Conservation (phyloP, 305 asterid species). For the Plantago rigida region DNA sequence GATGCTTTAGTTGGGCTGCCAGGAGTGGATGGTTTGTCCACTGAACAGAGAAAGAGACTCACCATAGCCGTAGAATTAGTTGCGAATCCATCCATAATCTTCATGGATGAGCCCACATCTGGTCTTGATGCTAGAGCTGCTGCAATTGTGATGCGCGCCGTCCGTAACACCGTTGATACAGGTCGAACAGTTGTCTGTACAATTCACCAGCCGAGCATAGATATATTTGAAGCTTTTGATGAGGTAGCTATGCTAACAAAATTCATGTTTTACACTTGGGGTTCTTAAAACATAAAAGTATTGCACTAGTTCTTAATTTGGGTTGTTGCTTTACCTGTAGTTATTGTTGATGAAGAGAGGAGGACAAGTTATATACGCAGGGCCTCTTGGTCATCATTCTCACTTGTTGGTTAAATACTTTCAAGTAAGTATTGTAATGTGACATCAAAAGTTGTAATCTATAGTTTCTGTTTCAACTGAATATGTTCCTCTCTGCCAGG, state of each 20-base stretch:
- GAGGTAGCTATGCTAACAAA: slow-evolving; percentile 27
- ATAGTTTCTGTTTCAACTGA: neutral
- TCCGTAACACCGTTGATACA: slow-evolving; percentile 40
- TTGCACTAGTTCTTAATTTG: neutral
- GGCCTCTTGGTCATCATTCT: slow-evolving; percentile 43
- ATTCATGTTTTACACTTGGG: no score
- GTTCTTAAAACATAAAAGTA: no score
- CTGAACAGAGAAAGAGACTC: slow-evolving; percentile 44
- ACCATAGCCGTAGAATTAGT: slow-evolving; percentile 44
- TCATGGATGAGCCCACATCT: slow-evolving; percentile 52
- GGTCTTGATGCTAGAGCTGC: slow-evolving; percentile 53
- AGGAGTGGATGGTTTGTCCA: slow-evolving; percentile 44
- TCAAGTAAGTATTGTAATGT: slow-evolving; percentile 31
- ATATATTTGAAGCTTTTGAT: slow-evolving; percentile 43
- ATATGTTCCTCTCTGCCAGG: slow-evolving; percentile 22
- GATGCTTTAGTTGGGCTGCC: slow-evolving; percentile 43
- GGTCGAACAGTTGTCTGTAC: slow-evolving; percentile 49
- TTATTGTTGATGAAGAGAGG: slow-evolving; percentile 49
- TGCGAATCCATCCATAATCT: slow-evolving; percentile 43
- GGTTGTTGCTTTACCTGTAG: slow-evolving; percentile 9
- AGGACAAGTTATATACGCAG: slow-evolving; percentile 47
- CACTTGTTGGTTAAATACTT: slow-evolving; percentile 36
- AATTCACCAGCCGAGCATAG: slow-evolving; percentile 46
- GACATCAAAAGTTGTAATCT: neutral
- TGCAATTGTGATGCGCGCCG: slow-evolving; percentile 46